Conservation (phyloP, 352 stramenopile species). For the Pythium insidiosum region DNA sequence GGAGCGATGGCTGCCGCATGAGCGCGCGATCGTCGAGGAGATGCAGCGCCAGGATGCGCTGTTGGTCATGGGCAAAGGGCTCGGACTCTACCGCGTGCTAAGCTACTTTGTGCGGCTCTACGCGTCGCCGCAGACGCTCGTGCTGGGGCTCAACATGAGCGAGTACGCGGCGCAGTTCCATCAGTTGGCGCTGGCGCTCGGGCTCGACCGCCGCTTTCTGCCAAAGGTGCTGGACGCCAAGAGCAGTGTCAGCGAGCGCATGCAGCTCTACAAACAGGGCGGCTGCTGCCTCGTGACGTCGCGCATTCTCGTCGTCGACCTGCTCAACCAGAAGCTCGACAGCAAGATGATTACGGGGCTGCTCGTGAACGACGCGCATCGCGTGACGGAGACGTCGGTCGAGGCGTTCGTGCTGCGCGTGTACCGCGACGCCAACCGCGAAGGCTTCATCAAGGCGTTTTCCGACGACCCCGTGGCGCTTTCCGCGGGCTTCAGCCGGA, state of each 20-base stretch:
- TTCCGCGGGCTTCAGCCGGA: slow-evolving; percentile 89
- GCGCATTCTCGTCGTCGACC: slow-evolving; percentile 96
- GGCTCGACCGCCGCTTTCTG: slow-evolving; percentile 77
- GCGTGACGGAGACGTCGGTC: slow-evolving; percentile 91
- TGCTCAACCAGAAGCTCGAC: slow-evolving; percentile 86
- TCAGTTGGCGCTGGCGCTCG: slow-evolving; percentile 82
- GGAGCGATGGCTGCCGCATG: slow-evolving; percentile 63
- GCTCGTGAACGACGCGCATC: slow-evolving; percentile 91
- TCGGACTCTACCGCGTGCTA: slow-evolving; percentile 84
- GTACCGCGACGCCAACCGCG: slow-evolving; percentile 82
- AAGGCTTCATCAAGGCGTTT: slow-evolving; percentile 97
- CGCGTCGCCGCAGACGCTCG: slow-evolving; percentile 62
- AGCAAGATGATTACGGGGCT: slow-evolving; percentile 85
- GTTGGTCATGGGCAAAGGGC: slow-evolving; percentile 87
- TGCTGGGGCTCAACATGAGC: slow-evolving; percentile 91
- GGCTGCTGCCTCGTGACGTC: slow-evolving; percentile 94
- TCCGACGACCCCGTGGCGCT: slow-evolving; percentile 89
- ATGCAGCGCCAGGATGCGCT: slow-evolving; percentile 82
- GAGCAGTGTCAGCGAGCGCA: slow-evolving; percentile 61
- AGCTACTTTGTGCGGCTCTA: slow-evolving; percentile 91
- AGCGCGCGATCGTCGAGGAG: slow-evolving; percentile 63
- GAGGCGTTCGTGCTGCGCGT: slow-evolving; percentile 97
- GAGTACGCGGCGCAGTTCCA: slow-evolving; percentile 75
- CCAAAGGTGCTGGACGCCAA: slow-evolving; percentile 83
- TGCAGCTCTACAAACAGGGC: slow-evolving; percentile 88